These are phyloP conservation scores for Crepidotus variabilis DNA, from an alignment of 768 basidiomycete species.

Conservation along the genomic window DNA sequence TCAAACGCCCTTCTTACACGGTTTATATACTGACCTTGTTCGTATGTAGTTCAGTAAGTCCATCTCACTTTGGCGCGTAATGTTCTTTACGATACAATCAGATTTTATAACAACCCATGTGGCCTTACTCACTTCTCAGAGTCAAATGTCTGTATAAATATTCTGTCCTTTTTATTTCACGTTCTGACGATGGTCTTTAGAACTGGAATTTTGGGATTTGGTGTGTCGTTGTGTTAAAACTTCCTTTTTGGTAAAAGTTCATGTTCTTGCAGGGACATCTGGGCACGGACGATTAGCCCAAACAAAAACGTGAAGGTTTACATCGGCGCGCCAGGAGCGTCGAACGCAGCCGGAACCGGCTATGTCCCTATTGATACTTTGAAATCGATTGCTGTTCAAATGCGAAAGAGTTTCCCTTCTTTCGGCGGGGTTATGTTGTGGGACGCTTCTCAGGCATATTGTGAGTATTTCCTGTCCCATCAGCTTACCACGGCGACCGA, in stretches of 20 bases:
- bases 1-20: conserved; percentile 3
- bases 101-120: conserved; percentile 58
- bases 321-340: conserved; percentile 61
- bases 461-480: conserved; percentile 34
- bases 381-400: conserved; percentile 41
- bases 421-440: conserved; percentile 64
- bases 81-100: conserved; percentile 15
- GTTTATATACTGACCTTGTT: background rate
- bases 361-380: conserved; percentile 49
- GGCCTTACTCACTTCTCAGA: conserved; percentile 44
- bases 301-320: conserved; percentile 63
- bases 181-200: conserved; percentile 22
- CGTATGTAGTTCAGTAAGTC: conserved; percentile 30
- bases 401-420: conserved; percentile 55
- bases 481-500: background rate
- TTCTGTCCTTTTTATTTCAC: background rate
- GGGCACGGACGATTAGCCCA: conserved; percentile 55
- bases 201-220: conserved; percentile 63
- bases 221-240: conserved; percentile 23
- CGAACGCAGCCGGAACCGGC: conserved; percentile 54
- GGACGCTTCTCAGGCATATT: conserved; percentile 46
- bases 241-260: background rate
- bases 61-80: background rate
- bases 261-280: conserved; percentile 46
- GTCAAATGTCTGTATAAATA: conserved; percentile 43